Evolutionary conservation across 2,329 filamentous ascomycete species (phyloP).

Genomic region (Fusarium buxicola): DNA sequence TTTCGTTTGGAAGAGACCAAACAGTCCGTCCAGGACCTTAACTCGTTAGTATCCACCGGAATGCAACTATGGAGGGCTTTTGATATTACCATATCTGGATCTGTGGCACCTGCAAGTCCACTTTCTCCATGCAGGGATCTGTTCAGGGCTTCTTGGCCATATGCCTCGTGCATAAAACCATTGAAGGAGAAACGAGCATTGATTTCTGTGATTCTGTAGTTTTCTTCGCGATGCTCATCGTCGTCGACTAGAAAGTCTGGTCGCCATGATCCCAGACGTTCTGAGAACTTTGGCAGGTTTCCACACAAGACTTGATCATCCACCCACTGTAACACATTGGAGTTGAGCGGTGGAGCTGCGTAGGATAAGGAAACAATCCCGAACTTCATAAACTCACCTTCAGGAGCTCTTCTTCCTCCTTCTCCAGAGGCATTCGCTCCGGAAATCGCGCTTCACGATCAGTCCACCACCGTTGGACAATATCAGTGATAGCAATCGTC

Average conservation of each 20-base stretch:
- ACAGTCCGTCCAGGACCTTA: conserved; percentile 50
- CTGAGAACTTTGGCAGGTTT: conserved; percentile 37
- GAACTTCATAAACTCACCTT: conserved; percentile 27
- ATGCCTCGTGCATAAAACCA: conserved; percentile 48
- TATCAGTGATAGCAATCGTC: conserved; percentile 49
- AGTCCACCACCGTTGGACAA: conserved; percentile 55
- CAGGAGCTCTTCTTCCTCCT: conserved; percentile 47
- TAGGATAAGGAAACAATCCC: no score
- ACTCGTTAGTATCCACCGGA: neutral
- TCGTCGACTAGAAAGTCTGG: conserved; percentile 55
- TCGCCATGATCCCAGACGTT: conserved; percentile 51
- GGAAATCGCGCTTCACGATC: conserved; percentile 48
- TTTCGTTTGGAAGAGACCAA: conserved; percentile 46
- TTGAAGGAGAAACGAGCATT: conserved; percentile 57
- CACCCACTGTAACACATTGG: conserved; percentile 43
- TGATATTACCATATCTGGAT: conserved; percentile 38
- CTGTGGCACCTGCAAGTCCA: conserved; percentile 42
- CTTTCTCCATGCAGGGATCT: conserved; percentile 4
- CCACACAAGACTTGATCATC: conserved; percentile 44
- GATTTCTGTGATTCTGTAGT: conserved; percentile 54
- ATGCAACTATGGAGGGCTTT: neutral
- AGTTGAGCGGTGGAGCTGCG: neutral
- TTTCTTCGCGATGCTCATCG: conserved; percentile 28
- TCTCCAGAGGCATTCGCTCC: conserved; percentile 50
- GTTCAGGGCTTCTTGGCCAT: conserved; percentile 48